Conservation (phyloP, 805 yeast genomes). For the Candida nemodendra region DNA sequence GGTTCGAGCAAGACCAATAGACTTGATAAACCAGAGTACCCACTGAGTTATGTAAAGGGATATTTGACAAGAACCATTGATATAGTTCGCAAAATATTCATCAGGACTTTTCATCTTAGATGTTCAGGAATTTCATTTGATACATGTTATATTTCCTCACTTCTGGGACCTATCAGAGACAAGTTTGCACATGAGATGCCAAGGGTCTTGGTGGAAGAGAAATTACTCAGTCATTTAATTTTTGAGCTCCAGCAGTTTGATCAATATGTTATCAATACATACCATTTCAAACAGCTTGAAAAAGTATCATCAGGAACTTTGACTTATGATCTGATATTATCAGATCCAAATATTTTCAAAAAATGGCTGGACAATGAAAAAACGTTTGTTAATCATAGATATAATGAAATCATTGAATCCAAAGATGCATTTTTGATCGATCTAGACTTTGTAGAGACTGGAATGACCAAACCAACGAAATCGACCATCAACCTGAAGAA, state of each 20-base stretch:
- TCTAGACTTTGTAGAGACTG: slow-evolving; percentile 46
- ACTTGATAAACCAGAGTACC: slow-evolving; percentile 71
- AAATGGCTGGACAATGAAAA: slow-evolving; percentile 57
- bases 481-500: slow-evolving; percentile 59
- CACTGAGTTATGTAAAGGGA: slow-evolving; percentile 48
- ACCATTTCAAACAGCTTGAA: slow-evolving; percentile 36
- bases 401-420: slow-evolving; percentile 47
- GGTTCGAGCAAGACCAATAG: slow-evolving; percentile 58
- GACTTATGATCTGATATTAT: slow-evolving; percentile 29
- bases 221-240: slow-evolving; percentile 56
- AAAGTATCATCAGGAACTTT: slow-evolving; percentile 27
- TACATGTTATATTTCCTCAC: slow-evolving; percentile 43
- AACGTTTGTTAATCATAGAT: slow-evolving; percentile 49
- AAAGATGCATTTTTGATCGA: slow-evolving; percentile 58
- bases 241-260: slow-evolving; percentile 60
- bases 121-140: slow-evolving; percentile 23
- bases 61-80: slow-evolving; percentile 35
- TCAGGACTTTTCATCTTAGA: slow-evolving; percentile 24
- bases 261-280: slow-evolving; percentile 42
- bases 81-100: slow-evolving; percentile 31
- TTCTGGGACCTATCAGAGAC: slow-evolving; percentile 45
- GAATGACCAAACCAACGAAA: slow-evolving; percentile 56
- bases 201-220: slow-evolving; percentile 34
- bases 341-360: slow-evolving; percentile 31
- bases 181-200: slow-evolving; percentile 38